These are phyloP conservation scores for Aspergillus piperis DNA, from an alignment of 2,329 filamentous ascomycete species.

Conservation along the genomic window DNA sequence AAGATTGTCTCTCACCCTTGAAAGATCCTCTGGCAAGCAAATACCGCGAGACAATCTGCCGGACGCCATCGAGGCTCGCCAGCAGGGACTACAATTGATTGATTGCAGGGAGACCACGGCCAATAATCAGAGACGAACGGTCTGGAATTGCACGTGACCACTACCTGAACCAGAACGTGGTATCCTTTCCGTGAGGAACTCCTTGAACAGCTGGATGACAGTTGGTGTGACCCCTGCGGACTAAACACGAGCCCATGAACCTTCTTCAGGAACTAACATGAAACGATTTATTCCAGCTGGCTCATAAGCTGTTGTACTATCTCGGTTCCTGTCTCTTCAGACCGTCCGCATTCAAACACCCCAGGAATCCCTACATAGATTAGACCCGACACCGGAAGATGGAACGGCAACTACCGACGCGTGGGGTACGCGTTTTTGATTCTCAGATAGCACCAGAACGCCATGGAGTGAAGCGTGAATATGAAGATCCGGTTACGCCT, in stretches of 20 bases:
- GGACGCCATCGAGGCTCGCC: no score
- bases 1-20: no score
- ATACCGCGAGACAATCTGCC: no score
- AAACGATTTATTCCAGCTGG: neutral
- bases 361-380: neutral
- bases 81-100: no score
- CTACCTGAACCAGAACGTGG: neutral
- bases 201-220: neutral
- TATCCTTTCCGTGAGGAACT: neutral
- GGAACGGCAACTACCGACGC: constrained; percentile 4
- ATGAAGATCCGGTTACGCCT: neutral
- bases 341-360: neutral
- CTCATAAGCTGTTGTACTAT: neutral
- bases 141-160: neutral
- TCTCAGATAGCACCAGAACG: neutral
- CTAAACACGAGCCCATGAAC: neutral
- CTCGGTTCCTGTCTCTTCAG: neutral
- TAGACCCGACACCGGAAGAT: neutral
- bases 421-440: neutral
- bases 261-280: neutral
- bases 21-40: no score
- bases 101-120: no score
- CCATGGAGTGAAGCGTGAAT: neutral
- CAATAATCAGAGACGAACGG: neutral
- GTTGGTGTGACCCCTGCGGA: neutral